A percentile compares a stretch with the other conserved stretches of the same genome.
These are phyloP conservation scores for Amanita rubescens DNA, from an alignment of 768 basidiomycete species.

Conservation along the genomic window DNA sequence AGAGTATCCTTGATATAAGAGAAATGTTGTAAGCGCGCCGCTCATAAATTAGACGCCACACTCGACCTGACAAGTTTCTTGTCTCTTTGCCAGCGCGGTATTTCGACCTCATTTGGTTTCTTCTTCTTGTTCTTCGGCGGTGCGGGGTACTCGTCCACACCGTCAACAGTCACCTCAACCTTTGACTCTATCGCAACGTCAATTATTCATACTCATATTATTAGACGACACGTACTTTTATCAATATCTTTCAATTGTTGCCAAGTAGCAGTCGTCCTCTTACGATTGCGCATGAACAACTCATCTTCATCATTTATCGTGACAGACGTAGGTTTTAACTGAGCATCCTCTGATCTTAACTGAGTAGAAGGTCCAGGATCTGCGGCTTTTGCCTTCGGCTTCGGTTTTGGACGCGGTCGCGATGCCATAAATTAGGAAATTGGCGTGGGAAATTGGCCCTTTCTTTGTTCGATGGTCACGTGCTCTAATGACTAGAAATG, in stretches of 20 bases:
- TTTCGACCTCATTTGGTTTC: conserved; percentile 24
- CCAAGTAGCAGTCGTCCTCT: conserved; percentile 51
- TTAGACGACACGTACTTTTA: conserved; percentile 36
- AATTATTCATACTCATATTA: background rate
- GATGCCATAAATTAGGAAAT: conserved; percentile 28
- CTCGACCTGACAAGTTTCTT: conserved; percentile 35
- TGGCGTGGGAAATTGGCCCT: conserved; percentile 34
- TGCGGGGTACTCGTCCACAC: conserved; percentile 24
- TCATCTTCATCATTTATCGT: conserved; percentile 53
- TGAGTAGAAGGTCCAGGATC: conserved; percentile 16
- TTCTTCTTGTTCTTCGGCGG: conserved; percentile 31
- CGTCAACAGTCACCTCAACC: conserved; percentile 8
- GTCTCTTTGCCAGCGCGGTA: conserved; percentile 37
- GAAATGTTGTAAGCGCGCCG: background rate
- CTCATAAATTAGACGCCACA: background rate
- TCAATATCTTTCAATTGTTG: conserved; percentile 47
- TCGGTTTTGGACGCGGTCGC: conserved; percentile 52
- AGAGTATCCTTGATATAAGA: conserved; percentile 27
- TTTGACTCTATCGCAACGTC: conserved; percentile 6
- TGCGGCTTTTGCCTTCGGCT: conserved; percentile 28
- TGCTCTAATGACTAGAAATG: conserved; percentile 24
- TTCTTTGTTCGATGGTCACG: conserved; percentile 28
- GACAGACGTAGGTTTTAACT: conserved; percentile 14
- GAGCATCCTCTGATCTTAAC: conserved; percentile 9
- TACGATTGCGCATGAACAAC: conserved; percentile 61